Evolutionary conservation across 2,329 filamentous ascomycete species (phyloP), one percentile per base, ranked within the genome.

Genomic region (Ploettnerulaceae sp.): DNA sequence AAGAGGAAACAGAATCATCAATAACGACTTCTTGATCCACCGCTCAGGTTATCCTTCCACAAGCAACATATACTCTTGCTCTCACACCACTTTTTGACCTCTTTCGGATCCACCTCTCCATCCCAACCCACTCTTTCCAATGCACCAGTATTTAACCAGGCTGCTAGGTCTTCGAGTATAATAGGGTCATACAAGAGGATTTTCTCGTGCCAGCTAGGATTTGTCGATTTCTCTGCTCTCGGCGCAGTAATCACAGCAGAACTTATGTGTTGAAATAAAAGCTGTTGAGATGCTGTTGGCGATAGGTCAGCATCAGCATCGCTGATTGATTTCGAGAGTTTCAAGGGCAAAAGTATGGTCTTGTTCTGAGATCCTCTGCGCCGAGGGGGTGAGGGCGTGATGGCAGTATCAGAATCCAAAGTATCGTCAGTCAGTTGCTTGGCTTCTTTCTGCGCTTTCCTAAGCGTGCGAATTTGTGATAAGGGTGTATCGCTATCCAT

Each of bases 171-270:
- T 66, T 97, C 91, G 0, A 96, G 67, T 1, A 93, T 75, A 33
- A 98, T 84, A 0, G 91, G 89, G 59, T 97, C 90, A 63, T 94
- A 97, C 63, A 97, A 79, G 5, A 97, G 71, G 36, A 98, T 96
- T 68, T 89, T 94, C 66, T 97, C 89, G 57, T 94, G 75, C 87
- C 90, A 97, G 2, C 79, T 89, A 11, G 79, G 80, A 2, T 73
- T 63, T 5, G 54, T 53, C 1, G 73, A 67, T 53, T 82, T 70
- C 3, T 58, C 69, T 0, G 75, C 71, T 9, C 70, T 70, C 3
- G 78, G 72, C 3, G 72, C 70, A 1, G 68, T 67, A 7, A 60
- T 74, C 7, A 84, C 68, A 1, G 79, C 79, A 29, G 69, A 67
- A 0, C 75, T 76, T 41, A 84, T 81, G 53, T 71, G 64, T 20